Conservation (phyloP, 139 green algal genomes). For the Marvania coccoides region DNA sequence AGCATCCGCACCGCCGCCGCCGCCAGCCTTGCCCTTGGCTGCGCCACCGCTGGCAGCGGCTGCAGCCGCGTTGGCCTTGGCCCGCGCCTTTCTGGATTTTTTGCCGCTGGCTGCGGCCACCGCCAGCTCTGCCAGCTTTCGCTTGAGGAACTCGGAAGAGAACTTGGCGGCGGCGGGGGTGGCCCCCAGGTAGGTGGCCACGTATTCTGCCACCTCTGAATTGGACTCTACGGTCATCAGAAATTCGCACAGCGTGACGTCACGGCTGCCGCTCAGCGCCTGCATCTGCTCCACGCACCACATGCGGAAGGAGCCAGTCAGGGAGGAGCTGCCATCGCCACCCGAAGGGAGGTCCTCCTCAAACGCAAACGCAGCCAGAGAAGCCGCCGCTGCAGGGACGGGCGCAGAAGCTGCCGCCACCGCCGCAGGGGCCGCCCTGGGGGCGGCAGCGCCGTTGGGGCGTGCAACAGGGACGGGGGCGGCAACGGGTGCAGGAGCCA, state of each 20-base stretch:
- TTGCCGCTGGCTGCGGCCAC: background rate
- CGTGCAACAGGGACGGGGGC: background rate
- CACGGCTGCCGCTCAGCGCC: constrained; percentile 40
- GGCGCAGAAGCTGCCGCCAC: background rate
- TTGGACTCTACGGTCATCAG: constrained; percentile 53
- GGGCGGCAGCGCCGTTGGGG: background rate
- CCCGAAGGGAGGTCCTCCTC: background rate
- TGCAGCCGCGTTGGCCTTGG: constrained; percentile 12
- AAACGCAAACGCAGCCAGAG: background rate
- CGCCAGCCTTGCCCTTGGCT: background rate
- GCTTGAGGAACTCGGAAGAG: constrained; percentile 73
- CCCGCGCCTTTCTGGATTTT: constrained; percentile 1
- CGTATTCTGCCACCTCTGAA: constrained; percentile 71
- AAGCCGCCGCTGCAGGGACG: background rate
- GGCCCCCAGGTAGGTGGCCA: constrained; percentile 51
- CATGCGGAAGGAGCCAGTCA: constrained; percentile 14
- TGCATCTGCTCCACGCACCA: constrained; percentile 59
- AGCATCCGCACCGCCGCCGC: background rate
- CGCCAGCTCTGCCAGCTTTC: constrained; percentile 35
- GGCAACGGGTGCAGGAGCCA: background rate
- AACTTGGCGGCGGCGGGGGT: constrained; percentile 47
- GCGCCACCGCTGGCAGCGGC: background rate
- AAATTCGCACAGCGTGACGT: constrained; percentile 68
- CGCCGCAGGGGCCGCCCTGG: background rate
- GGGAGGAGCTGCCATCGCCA: background rate